Conservation (phyloP, 148 eudicot genomes). For the Nepenthes gracilis region DNA sequence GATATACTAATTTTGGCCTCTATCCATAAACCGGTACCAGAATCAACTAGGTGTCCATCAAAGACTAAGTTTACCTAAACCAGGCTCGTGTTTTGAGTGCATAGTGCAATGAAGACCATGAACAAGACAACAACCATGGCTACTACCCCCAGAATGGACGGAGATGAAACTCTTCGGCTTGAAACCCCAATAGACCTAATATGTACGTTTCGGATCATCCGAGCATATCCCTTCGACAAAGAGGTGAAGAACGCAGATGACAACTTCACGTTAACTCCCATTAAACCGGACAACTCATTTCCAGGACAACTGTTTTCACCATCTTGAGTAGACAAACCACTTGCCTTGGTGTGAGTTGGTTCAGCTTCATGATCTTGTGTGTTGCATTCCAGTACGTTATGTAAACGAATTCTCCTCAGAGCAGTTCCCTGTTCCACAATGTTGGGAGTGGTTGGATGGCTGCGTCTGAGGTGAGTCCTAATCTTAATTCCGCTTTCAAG, state of each 20-base stretch:
- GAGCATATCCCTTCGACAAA: no score
- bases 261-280: no score
- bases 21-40: no score
- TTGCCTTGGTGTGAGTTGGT: not conserved
- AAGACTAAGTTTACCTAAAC: not conserved
- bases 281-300: no score
- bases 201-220: not conserved
- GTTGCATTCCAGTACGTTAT: not conserved
- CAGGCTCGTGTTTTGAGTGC: not conserved
- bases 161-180: not conserved
- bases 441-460: slow-evolving; percentile 11
- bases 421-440: slow-evolving; percentile 54
- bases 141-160: not conserved
- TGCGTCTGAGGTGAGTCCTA: slow-evolving; percentile 14
- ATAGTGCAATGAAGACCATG: not conserved
- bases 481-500: slow-evolving; percentile 36
- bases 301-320: no score
- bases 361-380: not conserved
- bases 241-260: no score
- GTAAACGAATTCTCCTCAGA: slow-evolving; percentile 58
- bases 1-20: no score
- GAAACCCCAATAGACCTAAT: not conserved
- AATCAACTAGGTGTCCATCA: not conserved
- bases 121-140: not conserved
- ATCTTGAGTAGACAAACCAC: no score